Evolutionary conservation across 106 monocot species (phyloP), one percentile per base, ranked within the genome.

Genomic region (Chionographis japonica): DNA sequence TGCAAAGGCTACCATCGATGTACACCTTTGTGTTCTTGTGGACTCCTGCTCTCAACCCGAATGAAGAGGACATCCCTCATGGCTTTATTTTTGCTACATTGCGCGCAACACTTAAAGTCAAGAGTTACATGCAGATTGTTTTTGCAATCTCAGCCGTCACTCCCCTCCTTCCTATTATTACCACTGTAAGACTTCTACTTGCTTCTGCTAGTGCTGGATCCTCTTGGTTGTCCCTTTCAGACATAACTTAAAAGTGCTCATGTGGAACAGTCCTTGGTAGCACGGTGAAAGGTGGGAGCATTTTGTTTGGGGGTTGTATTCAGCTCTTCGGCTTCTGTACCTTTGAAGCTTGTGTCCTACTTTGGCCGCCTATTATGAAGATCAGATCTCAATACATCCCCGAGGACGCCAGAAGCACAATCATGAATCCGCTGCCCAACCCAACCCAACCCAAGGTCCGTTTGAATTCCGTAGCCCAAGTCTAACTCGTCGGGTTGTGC

Each of bases 281-380:
- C 78, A 49, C 73, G 14, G 89, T 40, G 37, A 87, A 77, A 79
- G 85, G 76, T 14, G 80, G 81, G 10, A 74, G 87, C 71, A 89
- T 97, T 35, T 86, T 89, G 4, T 73, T 92, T 72, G 74, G 82
- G 2, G 89, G 92, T 8, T 87, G 67, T 18, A 82, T 92, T 65
- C 97, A 87, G 41, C 83, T 97, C 46, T 72, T 97, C 58, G 97
- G 97, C 61, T 97, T 97, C 63, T 97, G 97, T 54, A 84, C 62
- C 46, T 97, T 97, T 63, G 97, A 97, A 67, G 89, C 89, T 12
- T 97, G 89, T 52, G 92, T 89, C 1, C 82, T 97, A 67, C 92
- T 97, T 67, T 97, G 97, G 97, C 97, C 97, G 52, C 92, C 92
- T 50, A 97, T 97, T 60, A 97, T 97, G 97, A 97, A 92, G 61